phyloP scores from a whole-genome alignment of 768 basidiomycete genomes.

The Hericium erinaceus region DNA sequence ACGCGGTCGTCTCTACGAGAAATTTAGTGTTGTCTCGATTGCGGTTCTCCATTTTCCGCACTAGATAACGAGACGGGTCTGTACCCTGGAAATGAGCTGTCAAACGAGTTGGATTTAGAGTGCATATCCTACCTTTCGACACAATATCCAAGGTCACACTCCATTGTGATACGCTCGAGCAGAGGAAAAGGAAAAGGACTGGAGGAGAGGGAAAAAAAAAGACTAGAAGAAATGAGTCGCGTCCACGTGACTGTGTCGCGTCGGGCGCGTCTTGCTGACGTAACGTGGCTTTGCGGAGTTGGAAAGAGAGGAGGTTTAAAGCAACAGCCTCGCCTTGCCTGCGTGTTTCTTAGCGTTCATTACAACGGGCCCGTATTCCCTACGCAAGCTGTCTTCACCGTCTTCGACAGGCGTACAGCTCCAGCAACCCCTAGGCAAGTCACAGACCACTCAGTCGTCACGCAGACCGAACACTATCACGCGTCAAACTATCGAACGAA shows the following conservation, averaged over 20 bases:
- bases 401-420: background rate
- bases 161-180: too few relatives aligned
- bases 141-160: too few relatives aligned
- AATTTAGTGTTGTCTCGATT: too few relatives aligned
- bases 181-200: too few relatives aligned
- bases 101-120: too few relatives aligned
- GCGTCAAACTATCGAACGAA: background rate
- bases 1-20: too few relatives aligned
- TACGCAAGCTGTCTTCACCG: background rate
- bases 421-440: too few relatives aligned
- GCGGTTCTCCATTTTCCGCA: too few relatives aligned
- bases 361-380: constrained; percentile 7
- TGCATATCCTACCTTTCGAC: too few relatives aligned
- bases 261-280: constrained; percentile 10
- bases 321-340: background rate
- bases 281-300: constrained; percentile 12
- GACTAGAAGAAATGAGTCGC: background rate
- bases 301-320: constrained; percentile 3
- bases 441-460: too few relatives aligned
- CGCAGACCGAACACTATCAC: background rate
- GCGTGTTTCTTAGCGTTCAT: background rate
- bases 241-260: constrained; percentile 12
- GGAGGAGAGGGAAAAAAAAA: background rate
- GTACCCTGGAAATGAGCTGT: too few relatives aligned
- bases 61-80: too few relatives aligned